phyloP scores from a whole-genome alignment of 2,329 filamentous ascomycete species.

The Aureobasidium sp. region DNA sequence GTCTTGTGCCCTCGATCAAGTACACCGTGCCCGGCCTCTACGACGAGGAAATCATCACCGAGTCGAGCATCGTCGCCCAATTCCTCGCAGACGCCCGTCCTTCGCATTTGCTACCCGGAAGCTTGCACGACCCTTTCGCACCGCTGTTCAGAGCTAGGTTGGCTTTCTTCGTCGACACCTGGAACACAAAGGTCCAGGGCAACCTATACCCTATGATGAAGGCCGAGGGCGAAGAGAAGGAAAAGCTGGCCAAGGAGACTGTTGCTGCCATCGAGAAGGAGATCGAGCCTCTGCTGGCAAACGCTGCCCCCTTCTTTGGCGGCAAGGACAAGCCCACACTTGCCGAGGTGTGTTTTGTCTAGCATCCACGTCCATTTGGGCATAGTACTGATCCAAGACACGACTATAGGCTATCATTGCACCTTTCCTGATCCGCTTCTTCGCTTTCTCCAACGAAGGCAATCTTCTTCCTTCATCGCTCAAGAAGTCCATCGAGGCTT shows the following conservation, averaged over 20 bases:
- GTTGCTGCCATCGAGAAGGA: conserved; percentile 55
- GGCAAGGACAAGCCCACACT: conserved; percentile 51
- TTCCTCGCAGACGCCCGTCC: conserved; percentile 64
- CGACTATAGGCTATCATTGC: conserved; percentile 35
- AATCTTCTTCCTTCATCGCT: conserved; percentile 45
- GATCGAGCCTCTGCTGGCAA: conserved; percentile 58
- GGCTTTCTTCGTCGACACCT: conserved; percentile 64
- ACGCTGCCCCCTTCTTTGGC: conserved; percentile 37
- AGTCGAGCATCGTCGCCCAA: conserved; percentile 63
- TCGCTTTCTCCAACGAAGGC: conserved; percentile 45
- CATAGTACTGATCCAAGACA: neutral
- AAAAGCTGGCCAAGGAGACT: conserved; percentile 41
- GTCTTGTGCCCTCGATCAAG: conserved; percentile 62
- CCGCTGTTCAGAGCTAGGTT: conserved; percentile 58
- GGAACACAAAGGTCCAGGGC: conserved; percentile 50
- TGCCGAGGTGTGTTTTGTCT: conserved; percentile 45
- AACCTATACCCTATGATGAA: conserved; percentile 40
- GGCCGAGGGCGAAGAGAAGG: conserved; percentile 42
- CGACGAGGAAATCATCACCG: conserved; percentile 56
- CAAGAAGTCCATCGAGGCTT: conserved; percentile 20
- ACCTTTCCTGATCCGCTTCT: conserved; percentile 57
- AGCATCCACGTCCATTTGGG: too few species aligned
- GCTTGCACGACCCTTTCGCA: conserved; percentile 40
- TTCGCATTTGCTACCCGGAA: conserved; percentile 54
- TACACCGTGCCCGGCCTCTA: conserved; percentile 43